Base-by-base conservation (phyloP, 371 early-diverging fungal genomes). In the Mucor plumbeus region DNA sequence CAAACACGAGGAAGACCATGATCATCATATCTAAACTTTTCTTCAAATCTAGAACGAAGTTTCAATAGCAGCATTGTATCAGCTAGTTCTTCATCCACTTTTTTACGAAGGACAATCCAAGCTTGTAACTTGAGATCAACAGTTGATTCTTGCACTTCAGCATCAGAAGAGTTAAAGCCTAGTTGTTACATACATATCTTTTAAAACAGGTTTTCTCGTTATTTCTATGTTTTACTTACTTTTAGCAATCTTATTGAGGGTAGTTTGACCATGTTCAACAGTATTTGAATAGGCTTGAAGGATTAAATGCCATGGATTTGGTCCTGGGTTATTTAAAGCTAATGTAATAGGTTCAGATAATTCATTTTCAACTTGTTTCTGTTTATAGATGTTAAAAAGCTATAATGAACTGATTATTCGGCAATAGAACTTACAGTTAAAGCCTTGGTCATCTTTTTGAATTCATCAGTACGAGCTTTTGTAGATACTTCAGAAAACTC, bases 1-100 rank as follows among this genome's bases (percentile, higher is more conserved):
- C 98, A 99, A 15, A 99, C 93, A 35, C 94, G 84, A 8, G 99
- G 99, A 33, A 98, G 75, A 10, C 97, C 98, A 19, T 89, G 80
- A 5, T 91, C 93, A 67, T 97, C 98, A 74, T 97, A 97, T 57
- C 96, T 81, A 85, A 99, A 99, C 67, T 90, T 85, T 64, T 91
- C 91, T 77, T 98, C 97, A 65, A 98, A 94, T 48, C 88, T 50
- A 35, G 17, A 41, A 40, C 92, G 86, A 58, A 97, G 83, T 66
- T 94, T 91, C 60, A 91, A 79, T 17, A 95, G 73, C 55, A 97
- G 77, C 84, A 90, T 85, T 41, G 86, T 90, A 69, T 96, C 96
- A 0, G 87, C 86, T 10, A 91, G 76, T 69, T 97, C 97, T 55
- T 95, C 95, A 54, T 88, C 88, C 38, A 95, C 75, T 59, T 88